These are phyloP conservation scores for Pezicula neosporulosa DNA, from an alignment of 2,329 filamentous ascomycete species.

Conservation along the genomic window DNA sequence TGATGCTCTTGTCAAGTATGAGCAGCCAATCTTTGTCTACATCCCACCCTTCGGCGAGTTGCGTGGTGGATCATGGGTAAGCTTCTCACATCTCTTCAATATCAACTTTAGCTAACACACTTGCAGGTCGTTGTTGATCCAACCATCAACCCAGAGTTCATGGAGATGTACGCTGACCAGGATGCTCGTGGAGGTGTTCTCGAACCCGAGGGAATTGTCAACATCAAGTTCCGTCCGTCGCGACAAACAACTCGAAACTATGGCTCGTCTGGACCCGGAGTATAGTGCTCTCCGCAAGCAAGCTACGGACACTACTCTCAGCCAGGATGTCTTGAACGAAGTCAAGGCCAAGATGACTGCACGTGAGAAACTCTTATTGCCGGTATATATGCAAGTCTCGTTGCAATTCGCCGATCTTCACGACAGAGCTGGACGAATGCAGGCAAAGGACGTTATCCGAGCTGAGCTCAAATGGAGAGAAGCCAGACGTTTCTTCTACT, in stretches of 20 bases:
- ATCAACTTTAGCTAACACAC: slow-evolving; percentile 29
- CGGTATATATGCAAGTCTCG: slow-evolving; percentile 93
- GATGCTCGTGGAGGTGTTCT: slow-evolving; percentile 95
- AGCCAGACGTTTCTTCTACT: slow-evolving; percentile 97
- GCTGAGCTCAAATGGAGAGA: slow-evolving; percentile 81
- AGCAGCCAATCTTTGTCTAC: slow-evolving; percentile 98
- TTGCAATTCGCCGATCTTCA: slow-evolving; percentile 96
- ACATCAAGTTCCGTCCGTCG: slow-evolving; percentile 98
- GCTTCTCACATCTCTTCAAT: slow-evolving; percentile 22
- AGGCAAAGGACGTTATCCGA: slow-evolving; percentile 94
- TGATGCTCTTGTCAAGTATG: slow-evolving; percentile 94
- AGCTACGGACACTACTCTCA: slow-evolving; percentile 60
- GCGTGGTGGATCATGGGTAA: slow-evolving; percentile 92
- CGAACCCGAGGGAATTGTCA: slow-evolving; percentile 95
- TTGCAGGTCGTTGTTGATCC: slow-evolving; percentile 86
- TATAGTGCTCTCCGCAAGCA: slow-evolving; percentile 84
- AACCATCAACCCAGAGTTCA: slow-evolving; percentile 91
- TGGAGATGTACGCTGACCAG: slow-evolving; percentile 99
- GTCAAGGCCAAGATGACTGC: slow-evolving; percentile 82
- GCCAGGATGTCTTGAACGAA: slow-evolving; percentile 68
- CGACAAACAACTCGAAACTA: slow-evolving; percentile 95
- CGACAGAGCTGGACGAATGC: slow-evolving; percentile 95
- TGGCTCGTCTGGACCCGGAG: slow-evolving; percentile 84
- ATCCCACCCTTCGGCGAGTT: slow-evolving; percentile 96
- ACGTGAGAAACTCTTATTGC: slow-evolving; percentile 84